Base-by-base conservation (phyloP, 169 alveolate genomes). In the Cryptosporidium muris region DNA sequence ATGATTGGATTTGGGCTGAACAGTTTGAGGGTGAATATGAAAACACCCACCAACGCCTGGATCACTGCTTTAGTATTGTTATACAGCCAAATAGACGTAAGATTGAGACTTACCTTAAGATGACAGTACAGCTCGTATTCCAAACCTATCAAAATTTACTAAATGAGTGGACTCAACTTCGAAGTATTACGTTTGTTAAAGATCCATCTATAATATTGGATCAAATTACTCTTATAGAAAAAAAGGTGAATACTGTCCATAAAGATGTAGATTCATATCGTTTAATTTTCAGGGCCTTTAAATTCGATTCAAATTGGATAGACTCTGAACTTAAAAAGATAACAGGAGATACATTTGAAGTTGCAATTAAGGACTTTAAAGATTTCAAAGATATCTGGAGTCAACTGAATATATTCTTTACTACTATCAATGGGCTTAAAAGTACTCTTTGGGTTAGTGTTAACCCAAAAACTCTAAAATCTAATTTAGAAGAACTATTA, bases 21-120 rank as follows among this genome's bases (percentile, higher is more conserved):
- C 88, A 92, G 51, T 92, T 97, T 8, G 98, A 95, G 82, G 97
- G 97, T 2, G 98, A 95, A 45, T 95, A 97, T 97, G 94, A 91
- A 51, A 81, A 94, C 36, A 95, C 96, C 45, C 91, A 91, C 81
- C 95, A 95, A 65, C 64, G 91, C 37, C 60, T 89, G 80, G 65
- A 66, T 1, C 81, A 66, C 37, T 66, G 81, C 43, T 66, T 66
- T 12, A 42, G 51, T 14, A 66, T 42, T 38, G 81, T 66, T 1
- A 14, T 66, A 16, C 14, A 38, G 8, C 81, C 81, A 3, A 66
- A 60, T 8, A 51, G 53, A 66, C 34, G 81, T n/a, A 66, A 66
- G 14, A 66, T 66, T 37, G 81, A 66, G 9, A 37, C 36, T 12
- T 66, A 66, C 16, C 51, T 66, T 5, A 66, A 51, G 14, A 54